Conservation (phyloP, 306 rosid genomes). For the Chamaecrista fasciculata region DNA sequence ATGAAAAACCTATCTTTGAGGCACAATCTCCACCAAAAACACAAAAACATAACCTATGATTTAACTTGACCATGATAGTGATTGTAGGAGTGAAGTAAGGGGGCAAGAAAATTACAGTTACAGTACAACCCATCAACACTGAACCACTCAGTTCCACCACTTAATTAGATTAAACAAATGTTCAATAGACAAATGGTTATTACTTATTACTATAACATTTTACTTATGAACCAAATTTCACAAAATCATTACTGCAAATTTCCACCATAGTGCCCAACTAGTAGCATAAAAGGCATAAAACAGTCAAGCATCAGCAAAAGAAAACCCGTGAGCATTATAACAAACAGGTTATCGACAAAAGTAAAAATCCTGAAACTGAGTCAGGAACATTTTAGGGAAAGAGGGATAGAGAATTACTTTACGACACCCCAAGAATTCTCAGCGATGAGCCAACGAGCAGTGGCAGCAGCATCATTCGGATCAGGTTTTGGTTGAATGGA, state of each 20-base stretch:
- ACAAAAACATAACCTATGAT: no score
- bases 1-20: neutral
- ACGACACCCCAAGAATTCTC: conserved; percentile 78
- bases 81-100: no score
- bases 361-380: neutral
- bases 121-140: no score
- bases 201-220: no score
- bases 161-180: neutral
- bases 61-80: no score
- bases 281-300: neutral
- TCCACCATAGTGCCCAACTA: neutral
- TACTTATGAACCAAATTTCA: neutral
- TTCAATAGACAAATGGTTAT: neutral
- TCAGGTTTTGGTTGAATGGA: conserved; percentile 48
- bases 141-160: neutral
- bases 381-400: neutral
- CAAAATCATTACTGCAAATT: neutral
- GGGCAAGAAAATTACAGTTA: no score
- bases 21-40: neutral
- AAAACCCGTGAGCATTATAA: neutral
- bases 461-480: conserved; percentile 61
- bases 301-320: neutral
- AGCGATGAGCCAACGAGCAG: conserved; percentile 85
- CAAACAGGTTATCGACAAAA: neutral
- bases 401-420: conserved; percentile 40